These are phyloP conservation scores for Begonia fuchsioides DNA, from an alignment of 306 rosid species.

Conservation along the genomic window DNA sequence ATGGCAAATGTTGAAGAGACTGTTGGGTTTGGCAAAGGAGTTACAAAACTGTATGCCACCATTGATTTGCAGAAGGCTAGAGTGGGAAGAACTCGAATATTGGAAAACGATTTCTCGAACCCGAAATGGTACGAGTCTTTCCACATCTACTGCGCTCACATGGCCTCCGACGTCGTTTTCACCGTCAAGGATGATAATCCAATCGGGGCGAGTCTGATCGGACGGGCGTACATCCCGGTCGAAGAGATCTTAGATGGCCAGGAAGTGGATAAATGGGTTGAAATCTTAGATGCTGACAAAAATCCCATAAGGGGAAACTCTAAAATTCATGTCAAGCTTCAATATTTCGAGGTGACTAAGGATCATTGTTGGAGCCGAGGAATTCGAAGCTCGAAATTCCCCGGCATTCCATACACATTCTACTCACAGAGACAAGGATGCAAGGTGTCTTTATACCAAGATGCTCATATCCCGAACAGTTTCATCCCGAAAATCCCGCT, in stretches of 20 bases:
- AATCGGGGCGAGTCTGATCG: slow-evolving; percentile 62
- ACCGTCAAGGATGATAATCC: slow-evolving; percentile 66
- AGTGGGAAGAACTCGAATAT: slow-evolving; percentile 57
- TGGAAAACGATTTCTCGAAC: slow-evolving; percentile 39
- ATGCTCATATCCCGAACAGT: slow-evolving; percentile 58
- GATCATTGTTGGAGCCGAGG: slow-evolving; percentile 48
- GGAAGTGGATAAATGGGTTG: slow-evolving; percentile 51
- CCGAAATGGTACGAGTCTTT: slow-evolving; percentile 62
- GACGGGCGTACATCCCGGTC: slow-evolving; percentile 60
- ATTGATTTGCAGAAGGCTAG: slow-evolving; percentile 72
- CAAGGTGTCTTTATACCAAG: slow-evolving; percentile 53
- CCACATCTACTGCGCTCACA: slow-evolving; percentile 60
- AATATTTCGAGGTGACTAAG: slow-evolving; percentile 40
- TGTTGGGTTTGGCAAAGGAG: slow-evolving; percentile 56
- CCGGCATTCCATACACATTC: slow-evolving; percentile 64
- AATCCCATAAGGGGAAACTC: slow-evolving; percentile 37
- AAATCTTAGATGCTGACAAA: slow-evolving; percentile 32
- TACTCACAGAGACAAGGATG: slow-evolving; percentile 54
- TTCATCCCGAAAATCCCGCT: slow-evolving; percentile 51
- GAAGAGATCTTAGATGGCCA: slow-evolving; percentile 41
- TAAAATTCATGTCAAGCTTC: slow-evolving; percentile 59
- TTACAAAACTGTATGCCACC: slow-evolving; percentile 48
- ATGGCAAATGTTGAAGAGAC: slow-evolving; percentile 40
- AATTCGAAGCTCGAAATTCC: slow-evolving; percentile 40
- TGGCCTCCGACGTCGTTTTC: slow-evolving; percentile 43